A percentile compares a stretch with the other conserved stretches of the same genome.
phyloP scores from a whole-genome alignment of 352 stramenopile genomes.

The Globisporangium canariense region DNA sequence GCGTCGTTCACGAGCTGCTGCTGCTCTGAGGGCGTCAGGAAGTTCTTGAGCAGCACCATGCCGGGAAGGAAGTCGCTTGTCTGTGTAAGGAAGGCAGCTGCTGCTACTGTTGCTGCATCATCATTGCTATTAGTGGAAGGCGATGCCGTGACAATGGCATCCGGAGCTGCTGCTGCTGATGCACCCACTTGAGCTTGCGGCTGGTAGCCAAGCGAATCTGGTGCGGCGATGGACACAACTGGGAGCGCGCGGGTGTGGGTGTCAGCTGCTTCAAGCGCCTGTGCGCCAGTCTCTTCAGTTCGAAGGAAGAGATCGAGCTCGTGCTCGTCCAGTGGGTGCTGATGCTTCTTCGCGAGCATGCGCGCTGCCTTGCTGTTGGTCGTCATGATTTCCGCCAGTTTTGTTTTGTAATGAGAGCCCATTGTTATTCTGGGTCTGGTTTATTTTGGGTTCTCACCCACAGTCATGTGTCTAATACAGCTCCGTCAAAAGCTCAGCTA shows the following conservation, averaged over 20 bases:
- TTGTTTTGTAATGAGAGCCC: too few relatives aligned
- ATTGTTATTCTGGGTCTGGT: too few relatives aligned
- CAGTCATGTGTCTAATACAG: too few relatives aligned
- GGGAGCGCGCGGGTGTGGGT: background rate
- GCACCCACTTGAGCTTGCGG: background rate
- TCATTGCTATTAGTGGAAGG: background rate
- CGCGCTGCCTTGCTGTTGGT: constrained; percentile 36
- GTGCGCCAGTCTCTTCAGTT: constrained; percentile 1
- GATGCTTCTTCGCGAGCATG: constrained; percentile 33
- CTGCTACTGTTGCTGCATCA: background rate
- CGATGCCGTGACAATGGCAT: background rate
- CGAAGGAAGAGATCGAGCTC: constrained; percentile 60
- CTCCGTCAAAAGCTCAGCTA: constrained; percentile 5
- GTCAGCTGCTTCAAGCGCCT: constrained; percentile 7
- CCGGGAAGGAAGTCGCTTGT: constrained; percentile 41
- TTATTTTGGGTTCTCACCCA: too few relatives aligned
- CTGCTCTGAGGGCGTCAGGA: constrained; percentile 46
- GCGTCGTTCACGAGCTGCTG: constrained; percentile 56
- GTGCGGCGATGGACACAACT: constrained; percentile 4
- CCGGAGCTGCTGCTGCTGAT: background rate
- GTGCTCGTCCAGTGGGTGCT: constrained; percentile 56
- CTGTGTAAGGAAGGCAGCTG: background rate
- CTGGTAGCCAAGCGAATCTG: constrained; percentile 11
- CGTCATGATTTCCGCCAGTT: background rate
- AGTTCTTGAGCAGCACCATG: constrained; percentile 61